phyloP scores from a whole-genome alignment of 2,329 filamentous ascomycete species.

The Paraphaeosphaeria sporulosa region DNA sequence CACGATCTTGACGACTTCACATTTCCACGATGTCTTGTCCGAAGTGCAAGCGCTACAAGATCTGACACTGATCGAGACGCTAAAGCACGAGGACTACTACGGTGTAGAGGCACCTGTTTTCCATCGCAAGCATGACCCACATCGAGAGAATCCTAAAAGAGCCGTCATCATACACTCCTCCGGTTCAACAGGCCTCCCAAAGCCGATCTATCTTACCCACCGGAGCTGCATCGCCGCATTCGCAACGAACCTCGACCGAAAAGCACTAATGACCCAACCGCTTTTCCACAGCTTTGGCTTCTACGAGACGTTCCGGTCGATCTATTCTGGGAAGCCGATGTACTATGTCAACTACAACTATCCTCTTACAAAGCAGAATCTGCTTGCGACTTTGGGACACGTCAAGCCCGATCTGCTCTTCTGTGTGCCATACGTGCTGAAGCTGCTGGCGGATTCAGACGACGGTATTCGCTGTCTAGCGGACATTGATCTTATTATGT shows the following conservation, averaged over 20 bases:
- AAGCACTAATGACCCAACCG: slow-evolving; percentile 33
- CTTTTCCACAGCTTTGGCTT: slow-evolving; percentile 37
- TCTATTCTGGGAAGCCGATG: slow-evolving; percentile 35
- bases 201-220: slow-evolving; percentile 68
- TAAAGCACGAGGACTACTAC: slow-evolving; percentile 32
- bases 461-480: slow-evolving; percentile 60
- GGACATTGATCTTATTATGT: slow-evolving; percentile 62
- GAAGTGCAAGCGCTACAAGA: slow-evolving; percentile 39
- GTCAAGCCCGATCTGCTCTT: slow-evolving; percentile 62
- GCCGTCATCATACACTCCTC: slow-evolving; percentile 55
- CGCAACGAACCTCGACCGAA: slow-evolving; percentile 26
- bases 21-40: slow-evolving; percentile 30
- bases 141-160: slow-evolving; percentile 48
- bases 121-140: slow-evolving; percentile 29
- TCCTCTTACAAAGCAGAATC: slow-evolving; percentile 29
- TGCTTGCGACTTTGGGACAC: slow-evolving; percentile 22
- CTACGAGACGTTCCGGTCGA: slow-evolving; percentile 32
- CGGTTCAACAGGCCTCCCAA: slow-evolving; percentile 69
- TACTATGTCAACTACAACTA: slow-evolving; percentile 33
- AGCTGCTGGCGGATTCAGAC: slow-evolving; percentile 66
- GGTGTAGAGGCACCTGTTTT: slow-evolving; percentile 24
- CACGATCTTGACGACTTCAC: slow-evolving; percentile 27
- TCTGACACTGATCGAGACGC: slow-evolving; percentile 30
- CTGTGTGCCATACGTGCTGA: slow-evolving; percentile 70
- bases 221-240: slow-evolving; percentile 36